Percentiles rank a stretch among this genome's conserved stretches.
Evolutionary conservation across 129 eudicot genomes (phyloP).

Genomic region (Flaveria trinervia): DNA sequence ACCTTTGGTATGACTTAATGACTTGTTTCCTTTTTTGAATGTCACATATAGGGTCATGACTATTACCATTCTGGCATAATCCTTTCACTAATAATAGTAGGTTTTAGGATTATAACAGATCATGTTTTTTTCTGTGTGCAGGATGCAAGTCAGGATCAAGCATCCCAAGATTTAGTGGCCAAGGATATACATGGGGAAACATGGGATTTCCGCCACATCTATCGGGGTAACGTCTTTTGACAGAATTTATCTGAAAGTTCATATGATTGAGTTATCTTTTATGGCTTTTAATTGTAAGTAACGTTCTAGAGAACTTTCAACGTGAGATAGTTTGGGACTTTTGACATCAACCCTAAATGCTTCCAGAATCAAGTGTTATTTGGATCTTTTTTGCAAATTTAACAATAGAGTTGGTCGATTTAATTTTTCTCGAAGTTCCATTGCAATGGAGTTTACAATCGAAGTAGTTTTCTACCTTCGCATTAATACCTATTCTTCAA

Average conservation of each 20-base stretch:
- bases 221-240: conserved; percentile 29
- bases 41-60: neutral
- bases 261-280: neutral
- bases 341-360: neutral
- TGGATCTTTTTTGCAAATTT: neutral
- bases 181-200: conserved; percentile 34
- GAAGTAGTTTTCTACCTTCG: neutral
- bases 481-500: too few species aligned
- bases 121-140: conserved; percentile 5
- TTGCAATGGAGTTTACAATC: neutral
- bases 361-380: neutral
- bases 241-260: neutral
- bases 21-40: neutral
- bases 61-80: neutral
- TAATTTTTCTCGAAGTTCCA: neutral
- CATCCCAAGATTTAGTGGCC: conserved; percentile 31
- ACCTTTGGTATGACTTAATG: conserved; percentile 30
- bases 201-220: conserved; percentile 39
- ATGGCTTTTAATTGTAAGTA: neutral
- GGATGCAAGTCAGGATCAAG: conserved; percentile 27
- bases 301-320: conserved; percentile 3
- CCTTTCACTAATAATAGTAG: neutral
- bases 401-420: neutral
- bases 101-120: neutral
- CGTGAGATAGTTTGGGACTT: neutral